These are phyloP conservation scores for Paecilomyces dactylethromorphus DNA, from an alignment of 2,329 filamentous ascomycete genomes.

Conservation along the genomic window DNA sequence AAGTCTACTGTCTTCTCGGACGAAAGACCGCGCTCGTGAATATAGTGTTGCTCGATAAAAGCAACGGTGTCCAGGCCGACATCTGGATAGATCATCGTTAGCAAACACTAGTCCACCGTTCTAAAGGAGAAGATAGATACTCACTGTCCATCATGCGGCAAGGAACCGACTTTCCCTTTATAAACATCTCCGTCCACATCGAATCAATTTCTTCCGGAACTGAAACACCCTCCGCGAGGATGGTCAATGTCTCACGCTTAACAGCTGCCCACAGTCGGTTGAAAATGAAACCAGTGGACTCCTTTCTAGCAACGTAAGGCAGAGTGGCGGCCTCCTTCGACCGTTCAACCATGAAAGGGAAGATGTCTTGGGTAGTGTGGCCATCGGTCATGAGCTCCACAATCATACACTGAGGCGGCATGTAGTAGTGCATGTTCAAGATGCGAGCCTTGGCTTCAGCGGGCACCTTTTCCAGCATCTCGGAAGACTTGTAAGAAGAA, in stretches of 20 bases:
- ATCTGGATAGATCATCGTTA: conserved; percentile 8
- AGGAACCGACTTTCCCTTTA: conserved; percentile 19
- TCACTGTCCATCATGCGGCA: conserved; percentile 41
- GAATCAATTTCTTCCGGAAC: conserved; percentile 45
- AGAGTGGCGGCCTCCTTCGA: conserved; percentile 35
- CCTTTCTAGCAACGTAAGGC: conserved; percentile 39
- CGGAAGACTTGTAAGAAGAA: conserved; percentile 46
- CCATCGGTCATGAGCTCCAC: conserved; percentile 52
- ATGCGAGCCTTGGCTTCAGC: conserved; percentile 32
- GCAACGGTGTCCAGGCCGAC: conserved; percentile 50
- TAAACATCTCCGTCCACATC: conserved; percentile 40
- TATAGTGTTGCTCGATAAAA: conserved; percentile 49
- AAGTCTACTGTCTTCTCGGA: conserved; percentile 38
- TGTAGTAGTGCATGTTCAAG: conserved; percentile 48
- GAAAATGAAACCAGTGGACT: conserved; percentile 50
- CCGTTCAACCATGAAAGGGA: conserved; percentile 40
- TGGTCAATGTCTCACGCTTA: conserved; percentile 46
- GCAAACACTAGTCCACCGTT: not conserved
- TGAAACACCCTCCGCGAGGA: conserved; percentile 46
- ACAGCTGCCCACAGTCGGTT: conserved; percentile 53
- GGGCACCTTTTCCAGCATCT: conserved; percentile 41
- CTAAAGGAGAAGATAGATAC: conserved; percentile 2
- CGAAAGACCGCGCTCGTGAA: conserved; percentile 42
- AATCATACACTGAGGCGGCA: conserved; percentile 39
- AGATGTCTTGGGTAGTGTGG: conserved; percentile 35